These are phyloP conservation scores for Geotrichum ghanense DNA, from an alignment of 805 yeast genomes.

Conservation along the genomic window DNA sequence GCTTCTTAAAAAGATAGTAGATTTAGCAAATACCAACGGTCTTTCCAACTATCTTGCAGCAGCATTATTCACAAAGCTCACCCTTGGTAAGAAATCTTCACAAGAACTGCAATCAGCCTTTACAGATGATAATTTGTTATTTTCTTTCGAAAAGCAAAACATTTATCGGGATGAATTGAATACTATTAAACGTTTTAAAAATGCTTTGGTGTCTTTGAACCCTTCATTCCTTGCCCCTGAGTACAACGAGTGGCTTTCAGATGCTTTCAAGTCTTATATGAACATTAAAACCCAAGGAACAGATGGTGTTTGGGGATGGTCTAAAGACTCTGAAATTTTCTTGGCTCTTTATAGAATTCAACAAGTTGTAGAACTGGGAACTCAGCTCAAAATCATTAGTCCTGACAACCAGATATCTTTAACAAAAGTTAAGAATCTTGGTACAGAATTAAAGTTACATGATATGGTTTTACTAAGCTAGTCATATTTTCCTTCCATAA, in stretches of 20 bases:
- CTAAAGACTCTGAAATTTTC: neutral
- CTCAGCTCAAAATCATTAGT: neutral
- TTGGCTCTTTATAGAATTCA: neutral
- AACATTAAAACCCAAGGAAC: constrained; percentile 7
- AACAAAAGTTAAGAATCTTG: neutral
- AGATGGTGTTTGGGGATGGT: constrained; percentile 25
- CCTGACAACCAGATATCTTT: neutral
- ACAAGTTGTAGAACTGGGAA: neutral
- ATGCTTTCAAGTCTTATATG: constrained; percentile 6
- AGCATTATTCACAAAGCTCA: constrained; percentile 9
- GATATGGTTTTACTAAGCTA: too few species aligned
- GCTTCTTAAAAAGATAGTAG: constrained; percentile 6
- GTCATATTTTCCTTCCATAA: too few species aligned
- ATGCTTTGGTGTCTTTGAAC: constrained; percentile 7
- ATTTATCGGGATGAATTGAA: constrained; percentile 45
- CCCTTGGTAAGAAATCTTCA: constrained; percentile 6
- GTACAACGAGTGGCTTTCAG: neutral
- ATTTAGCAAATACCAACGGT: neutral
- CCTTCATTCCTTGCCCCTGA: neutral
- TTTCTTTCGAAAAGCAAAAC: constrained; percentile 58
- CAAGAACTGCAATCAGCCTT: constrained; percentile 10
- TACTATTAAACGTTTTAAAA: constrained; percentile 11
- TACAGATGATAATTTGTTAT: constrained; percentile 32
- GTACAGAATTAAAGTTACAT: neutral
- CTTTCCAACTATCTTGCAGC: constrained; percentile 4